Evolutionary conservation across 2,329 filamentous ascomycete genomes (phyloP).

Genomic region (Mycosphaerelloides madeirae): DNA sequence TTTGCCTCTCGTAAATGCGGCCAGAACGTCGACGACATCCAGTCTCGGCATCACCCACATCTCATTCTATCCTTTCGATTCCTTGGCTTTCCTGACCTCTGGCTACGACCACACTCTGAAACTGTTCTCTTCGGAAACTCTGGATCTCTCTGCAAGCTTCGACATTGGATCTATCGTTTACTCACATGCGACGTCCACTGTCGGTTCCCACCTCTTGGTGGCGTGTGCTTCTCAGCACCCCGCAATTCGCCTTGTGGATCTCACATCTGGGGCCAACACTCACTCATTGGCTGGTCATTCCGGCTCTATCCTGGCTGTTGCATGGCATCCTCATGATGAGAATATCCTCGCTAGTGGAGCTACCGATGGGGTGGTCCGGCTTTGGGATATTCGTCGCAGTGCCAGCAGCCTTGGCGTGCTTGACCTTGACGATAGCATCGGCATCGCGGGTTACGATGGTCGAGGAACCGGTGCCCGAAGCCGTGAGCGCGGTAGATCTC

Average conservation of each 20-base stretch:
- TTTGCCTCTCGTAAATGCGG: constrained; percentile 13
- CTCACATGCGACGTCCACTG: constrained; percentile 70
- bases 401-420: constrained; percentile 71
- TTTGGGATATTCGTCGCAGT: constrained; percentile 84
- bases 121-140: constrained; percentile 64
- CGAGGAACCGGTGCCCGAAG: constrained; percentile 43
- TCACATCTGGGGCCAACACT: constrained; percentile 70
- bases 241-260: constrained; percentile 76
- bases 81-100: constrained; percentile 67
- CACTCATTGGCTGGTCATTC: constrained; percentile 48
- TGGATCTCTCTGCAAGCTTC: constrained; percentile 61
- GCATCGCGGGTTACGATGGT: constrained; percentile 50
- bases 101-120: constrained; percentile 76
- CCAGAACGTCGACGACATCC: constrained; percentile 44
- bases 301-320: constrained; percentile 54
- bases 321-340: constrained; percentile 78
- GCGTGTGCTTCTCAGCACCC: constrained; percentile 86
- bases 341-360: constrained; percentile 78
- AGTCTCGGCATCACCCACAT: constrained; percentile 71
- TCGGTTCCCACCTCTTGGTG: constrained; percentile 70
- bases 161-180: constrained; percentile 65
- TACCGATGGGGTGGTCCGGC: constrained; percentile 73
- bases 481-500: constrained; percentile 52
- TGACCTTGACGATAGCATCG: constrained; percentile 77
- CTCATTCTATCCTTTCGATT: constrained; percentile 74